These are phyloP conservation scores for Hortiboletus campestris DNA, from an alignment of 768 basidiomycete species.

Conservation along the genomic window DNA sequence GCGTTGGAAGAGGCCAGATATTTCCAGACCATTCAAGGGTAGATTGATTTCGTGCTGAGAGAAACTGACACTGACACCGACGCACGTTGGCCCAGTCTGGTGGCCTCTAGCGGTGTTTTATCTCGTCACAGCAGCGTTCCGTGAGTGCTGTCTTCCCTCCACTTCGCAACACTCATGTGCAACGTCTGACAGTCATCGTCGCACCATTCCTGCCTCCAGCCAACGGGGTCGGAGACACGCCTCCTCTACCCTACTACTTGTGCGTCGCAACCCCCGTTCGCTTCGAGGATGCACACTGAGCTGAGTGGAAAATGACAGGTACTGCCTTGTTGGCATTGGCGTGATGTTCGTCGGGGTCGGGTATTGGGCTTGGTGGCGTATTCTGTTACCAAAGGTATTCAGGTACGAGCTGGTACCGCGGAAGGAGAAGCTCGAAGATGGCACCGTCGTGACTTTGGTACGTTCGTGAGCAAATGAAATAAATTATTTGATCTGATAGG, in stretches of 20 bases:
- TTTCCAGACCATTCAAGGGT: slow-evolving; percentile 54
- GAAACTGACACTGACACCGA: background rate
- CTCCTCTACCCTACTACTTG: slow-evolving; percentile 61
- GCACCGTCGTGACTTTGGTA: slow-evolving; percentile 53
- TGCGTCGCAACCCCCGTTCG: slow-evolving; percentile 33
- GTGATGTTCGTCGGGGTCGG: slow-evolving; percentile 43
- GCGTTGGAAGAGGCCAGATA: slow-evolving; percentile 48
- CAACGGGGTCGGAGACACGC: slow-evolving; percentile 56
- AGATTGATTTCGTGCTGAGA: background rate
- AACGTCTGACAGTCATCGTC: slow-evolving; percentile 41
- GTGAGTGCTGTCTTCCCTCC: slow-evolving; percentile 33
- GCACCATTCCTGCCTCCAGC: slow-evolving; percentile 55
- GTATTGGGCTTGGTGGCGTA: slow-evolving; percentile 56
- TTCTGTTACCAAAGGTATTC: slow-evolving; percentile 48
- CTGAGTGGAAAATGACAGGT: slow-evolving; percentile 28
- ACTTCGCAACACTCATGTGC: background rate
- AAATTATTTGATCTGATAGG: background rate
- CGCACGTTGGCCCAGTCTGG: slow-evolving; percentile 39
- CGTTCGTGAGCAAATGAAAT: slow-evolving; percentile 1
- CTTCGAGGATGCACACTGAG: background rate
- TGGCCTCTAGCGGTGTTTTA: slow-evolving; percentile 53
- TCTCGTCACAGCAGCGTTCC: slow-evolving; percentile 47
- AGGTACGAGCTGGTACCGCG: slow-evolving; percentile 45
- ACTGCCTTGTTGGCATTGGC: slow-evolving; percentile 51
- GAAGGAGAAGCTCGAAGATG: slow-evolving; percentile 49